Conservation (phyloP, 805 yeast species). For the Phaffomyces antillensis region DNA sequence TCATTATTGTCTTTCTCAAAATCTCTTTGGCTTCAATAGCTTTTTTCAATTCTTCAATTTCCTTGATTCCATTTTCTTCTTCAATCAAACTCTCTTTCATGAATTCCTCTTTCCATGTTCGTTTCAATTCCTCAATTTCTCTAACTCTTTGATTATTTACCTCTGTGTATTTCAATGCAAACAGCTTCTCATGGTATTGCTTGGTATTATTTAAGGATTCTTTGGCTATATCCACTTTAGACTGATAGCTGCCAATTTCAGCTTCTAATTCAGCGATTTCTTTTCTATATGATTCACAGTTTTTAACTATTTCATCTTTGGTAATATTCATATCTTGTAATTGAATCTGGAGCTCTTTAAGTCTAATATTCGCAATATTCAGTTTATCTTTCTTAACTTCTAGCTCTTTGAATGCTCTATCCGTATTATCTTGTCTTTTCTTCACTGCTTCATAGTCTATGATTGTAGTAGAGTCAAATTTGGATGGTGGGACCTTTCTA, state of each 20-base stretch:
- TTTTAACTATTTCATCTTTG: neutral
- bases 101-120: constrained; percentile 21
- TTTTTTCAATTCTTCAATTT: neutral
- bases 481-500: neutral
- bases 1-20: neutral
- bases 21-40: neutral
- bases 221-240: no score
- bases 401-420: neutral
- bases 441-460: constrained; percentile 10
- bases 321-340: neutral
- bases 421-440: constrained; percentile 5
- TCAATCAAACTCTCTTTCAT: constrained; percentile 17
- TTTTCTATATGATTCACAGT: neutral
- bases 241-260: no score
- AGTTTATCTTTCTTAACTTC: neutral
- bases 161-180: constrained; percentile 22
- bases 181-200: constrained; percentile 12
- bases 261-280: neutral
- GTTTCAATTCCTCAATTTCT: constrained; percentile 29
- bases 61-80: neutral
- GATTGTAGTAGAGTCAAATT: neutral
- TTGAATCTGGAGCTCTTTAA: neutral
- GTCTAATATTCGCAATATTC: neutral
- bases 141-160: constrained; percentile 13
- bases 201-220: no score